Evolutionary conservation across 768 basidiomycete genomes (phyloP).

Genomic region (Lenzites betulinus): DNA sequence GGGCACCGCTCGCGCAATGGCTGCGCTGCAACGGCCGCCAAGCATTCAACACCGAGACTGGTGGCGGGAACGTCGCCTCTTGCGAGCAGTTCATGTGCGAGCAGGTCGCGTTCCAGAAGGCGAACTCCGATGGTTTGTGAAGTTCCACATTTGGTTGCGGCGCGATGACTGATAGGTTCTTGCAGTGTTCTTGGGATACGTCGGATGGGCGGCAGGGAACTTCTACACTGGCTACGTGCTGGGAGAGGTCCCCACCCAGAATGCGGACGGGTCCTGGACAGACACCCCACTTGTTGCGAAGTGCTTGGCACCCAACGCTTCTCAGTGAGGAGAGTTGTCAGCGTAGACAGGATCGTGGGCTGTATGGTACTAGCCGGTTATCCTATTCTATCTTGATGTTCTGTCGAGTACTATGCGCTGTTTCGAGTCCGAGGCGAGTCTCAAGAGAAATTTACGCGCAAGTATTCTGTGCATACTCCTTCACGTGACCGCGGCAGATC

Average conservation of each 20-base stretch:
- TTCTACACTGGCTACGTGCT: constrained; percentile 54
- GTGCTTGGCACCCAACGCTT: constrained; percentile 18
- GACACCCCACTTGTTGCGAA: constrained; percentile 40
- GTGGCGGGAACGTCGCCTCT: constrained; percentile 42
- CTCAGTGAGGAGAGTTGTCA: not conserved
- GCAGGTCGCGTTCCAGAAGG: constrained; percentile 26
- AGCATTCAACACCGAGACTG: constrained; percentile 47
- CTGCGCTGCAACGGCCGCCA: constrained; percentile 45
- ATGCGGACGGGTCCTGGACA: constrained; percentile 39
- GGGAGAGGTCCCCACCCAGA: constrained; percentile 44
- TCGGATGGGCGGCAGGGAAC: constrained; percentile 54
- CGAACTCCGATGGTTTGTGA: constrained; percentile 17
- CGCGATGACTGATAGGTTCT: constrained; percentile 37
- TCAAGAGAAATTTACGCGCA: too few relatives aligned
- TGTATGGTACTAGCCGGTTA: too few relatives aligned
- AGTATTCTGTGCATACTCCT: too few relatives aligned
- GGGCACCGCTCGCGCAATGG: constrained; percentile 43
- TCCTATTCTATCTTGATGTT: too few relatives aligned
- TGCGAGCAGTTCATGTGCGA: constrained; percentile 35
- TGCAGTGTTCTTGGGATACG: constrained; percentile 48
- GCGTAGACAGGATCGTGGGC: not conserved
- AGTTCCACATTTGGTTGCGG: not conserved
- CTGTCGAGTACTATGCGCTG: too few relatives aligned
- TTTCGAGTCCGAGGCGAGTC: not conserved
- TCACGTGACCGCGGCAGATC: not conserved